Percentiles rank a stretch among this genome's conserved stretches.
Conservation (phyloP, 2,329 filamentous ascomycete genomes). For the Alternaria ethzedia region DNA sequence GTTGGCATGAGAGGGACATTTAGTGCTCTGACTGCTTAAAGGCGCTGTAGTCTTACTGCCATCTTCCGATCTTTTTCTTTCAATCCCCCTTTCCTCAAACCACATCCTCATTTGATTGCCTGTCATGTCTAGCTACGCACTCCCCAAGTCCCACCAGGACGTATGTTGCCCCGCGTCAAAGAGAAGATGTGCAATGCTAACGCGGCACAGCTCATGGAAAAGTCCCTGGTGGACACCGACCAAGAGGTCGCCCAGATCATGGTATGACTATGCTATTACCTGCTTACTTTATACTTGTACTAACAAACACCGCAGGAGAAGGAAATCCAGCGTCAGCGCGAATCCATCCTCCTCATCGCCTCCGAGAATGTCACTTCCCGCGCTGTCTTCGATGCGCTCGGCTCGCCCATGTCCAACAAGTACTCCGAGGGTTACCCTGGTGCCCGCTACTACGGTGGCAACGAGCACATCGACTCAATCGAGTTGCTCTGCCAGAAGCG, state of each 20-base stretch:
- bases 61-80: constrained; percentile 3
- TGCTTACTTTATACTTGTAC: neutral
- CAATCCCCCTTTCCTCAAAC: neutral
- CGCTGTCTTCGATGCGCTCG: constrained; percentile 58
- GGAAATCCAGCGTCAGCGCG: constrained; percentile 94
- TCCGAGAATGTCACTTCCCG: constrained; percentile 51
- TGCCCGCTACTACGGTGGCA: constrained; percentile 94
- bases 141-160: constrained; percentile 70
- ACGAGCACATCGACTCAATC: constrained; percentile 92
- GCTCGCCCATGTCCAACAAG: constrained; percentile 73
- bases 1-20: constrained; percentile 3
- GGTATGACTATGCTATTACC: constrained; percentile 61
- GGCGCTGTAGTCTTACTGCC: constrained; percentile 3
- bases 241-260: constrained; percentile 96
- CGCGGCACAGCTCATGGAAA: constrained; percentile 84
- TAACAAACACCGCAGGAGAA: constrained; percentile 66
- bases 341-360: constrained; percentile 77
- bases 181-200: constrained; percentile 37
- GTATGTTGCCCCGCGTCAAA: constrained; percentile 53
- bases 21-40: constrained; percentile 15
- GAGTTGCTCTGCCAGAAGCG: constrained; percentile 90
- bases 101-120: constrained; percentile 13
- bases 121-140: constrained; percentile 62
- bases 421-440: constrained; percentile 99
- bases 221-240: constrained; percentile 87